These are phyloP conservation scores for Colletotrichum musicola DNA, from an alignment of 2,329 filamentous ascomycete species.

Conservation along the genomic window DNA sequence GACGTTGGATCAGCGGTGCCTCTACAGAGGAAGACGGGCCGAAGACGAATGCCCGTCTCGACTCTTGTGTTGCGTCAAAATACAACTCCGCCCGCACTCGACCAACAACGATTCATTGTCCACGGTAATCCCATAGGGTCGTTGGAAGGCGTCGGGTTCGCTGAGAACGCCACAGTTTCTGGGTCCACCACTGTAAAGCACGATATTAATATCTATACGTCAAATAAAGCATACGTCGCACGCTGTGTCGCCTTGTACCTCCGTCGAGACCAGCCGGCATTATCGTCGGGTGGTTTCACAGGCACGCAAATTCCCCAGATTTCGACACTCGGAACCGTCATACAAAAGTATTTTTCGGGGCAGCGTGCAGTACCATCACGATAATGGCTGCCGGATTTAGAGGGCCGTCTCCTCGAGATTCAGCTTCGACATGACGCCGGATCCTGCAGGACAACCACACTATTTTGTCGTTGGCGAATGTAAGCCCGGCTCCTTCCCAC, in stretches of 20 bases:
- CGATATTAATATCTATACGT: constrained; percentile 24
- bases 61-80: neutral
- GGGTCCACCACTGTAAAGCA: constrained; percentile 9
- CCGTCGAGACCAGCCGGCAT: constrained; percentile 11
- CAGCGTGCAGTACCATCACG: neutral
- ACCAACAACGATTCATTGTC: neutral
- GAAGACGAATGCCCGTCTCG: constrained; percentile 4
- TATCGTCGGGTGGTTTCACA: constrained; percentile 25
- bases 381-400: constrained; percentile 11
- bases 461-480: neutral
- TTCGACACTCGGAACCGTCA: neutral
- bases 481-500: neutral
- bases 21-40: constrained; percentile 1
- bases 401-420: constrained; percentile 2
- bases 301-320: constrained; percentile 26
- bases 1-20: too few species aligned
- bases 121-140: neutral
- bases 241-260: constrained; percentile 8
- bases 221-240: constrained; percentile 21
- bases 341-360: neutral
- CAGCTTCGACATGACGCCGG: neutral
- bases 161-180: neutral
- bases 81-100: neutral
- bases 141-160: neutral
- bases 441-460: constrained; percentile 11